Percentiles rank a stretch among this genome's conserved stretches.
These are phyloP conservation scores for Cyberlindnera mycetangii DNA, from an alignment of 805 yeast species.

Conservation along the genomic window DNA sequence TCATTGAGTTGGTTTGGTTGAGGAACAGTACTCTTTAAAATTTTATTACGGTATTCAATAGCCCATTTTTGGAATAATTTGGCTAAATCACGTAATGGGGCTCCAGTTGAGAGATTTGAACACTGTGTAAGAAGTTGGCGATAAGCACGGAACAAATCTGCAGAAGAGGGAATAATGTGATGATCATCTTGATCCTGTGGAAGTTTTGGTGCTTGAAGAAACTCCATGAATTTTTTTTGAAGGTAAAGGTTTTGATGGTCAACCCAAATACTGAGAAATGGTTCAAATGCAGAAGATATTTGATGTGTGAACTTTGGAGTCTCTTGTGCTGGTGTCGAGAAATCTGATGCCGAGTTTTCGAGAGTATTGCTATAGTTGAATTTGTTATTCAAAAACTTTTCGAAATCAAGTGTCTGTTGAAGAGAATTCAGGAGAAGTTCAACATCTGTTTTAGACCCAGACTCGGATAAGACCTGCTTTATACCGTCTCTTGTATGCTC, in stretches of 20 bases:
- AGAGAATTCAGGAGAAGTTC: conserved; percentile 66
- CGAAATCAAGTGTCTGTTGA: conserved; percentile 81
- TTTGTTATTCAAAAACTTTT: conserved; percentile 61
- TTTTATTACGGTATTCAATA: conserved; percentile 50
- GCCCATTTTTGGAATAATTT: conserved; percentile 66
- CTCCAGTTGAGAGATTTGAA: conserved; percentile 47
- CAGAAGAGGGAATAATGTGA: conserved; percentile 79
- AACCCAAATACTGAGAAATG: conserved; percentile 82
- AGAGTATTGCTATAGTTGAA: conserved; percentile 42
- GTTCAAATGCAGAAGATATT: conserved; percentile 74
- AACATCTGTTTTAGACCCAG: conserved; percentile 48
- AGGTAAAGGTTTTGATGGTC: conserved; percentile 72
- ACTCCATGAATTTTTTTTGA: conserved; percentile 60
- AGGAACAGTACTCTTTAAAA: conserved; percentile 50
- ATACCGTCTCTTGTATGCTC: conserved; percentile 68
- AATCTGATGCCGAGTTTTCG: conserved; percentile 9
- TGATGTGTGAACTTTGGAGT: conserved; percentile 35
- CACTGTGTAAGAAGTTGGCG: conserved; percentile 72
- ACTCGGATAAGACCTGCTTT: conserved; percentile 44
- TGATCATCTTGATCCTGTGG: conserved; percentile 51
- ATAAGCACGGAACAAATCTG: conserved; percentile 79
- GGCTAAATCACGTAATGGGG: conserved; percentile 42
- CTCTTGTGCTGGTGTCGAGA: conserved; percentile 16
- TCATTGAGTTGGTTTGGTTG: conserved; percentile 36
- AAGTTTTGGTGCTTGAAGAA: conserved; percentile 54